Percentiles rank a stretch among this genome's conserved stretches.
Evolutionary conservation across 2,329 filamentous ascomycete genomes (phyloP).

Genomic region (Colletotrichum kahawae): DNA sequence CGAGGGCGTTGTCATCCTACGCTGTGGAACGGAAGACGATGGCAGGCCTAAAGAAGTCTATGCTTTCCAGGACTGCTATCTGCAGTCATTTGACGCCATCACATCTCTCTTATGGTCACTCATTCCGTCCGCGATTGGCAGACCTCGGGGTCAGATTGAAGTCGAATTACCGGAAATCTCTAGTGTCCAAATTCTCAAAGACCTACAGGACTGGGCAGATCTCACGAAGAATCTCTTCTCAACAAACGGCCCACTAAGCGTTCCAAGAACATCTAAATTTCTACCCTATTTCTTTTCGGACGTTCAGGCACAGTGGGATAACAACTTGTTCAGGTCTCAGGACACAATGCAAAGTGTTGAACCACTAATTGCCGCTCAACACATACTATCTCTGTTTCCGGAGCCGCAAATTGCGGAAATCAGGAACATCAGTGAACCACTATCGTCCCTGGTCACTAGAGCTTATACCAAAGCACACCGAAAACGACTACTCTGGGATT

Average conservation of each 20-base stretch:
- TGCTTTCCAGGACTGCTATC: not conserved
- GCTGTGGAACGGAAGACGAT: not conserved
- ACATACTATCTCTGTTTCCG: not conserved
- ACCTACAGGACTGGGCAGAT: not conserved
- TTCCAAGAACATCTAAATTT: too few relatives aligned
- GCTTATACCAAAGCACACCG: not conserved
- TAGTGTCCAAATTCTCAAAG: not conserved
- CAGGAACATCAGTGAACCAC: not conserved
- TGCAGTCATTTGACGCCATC: not conserved
- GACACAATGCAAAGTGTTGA: not conserved
- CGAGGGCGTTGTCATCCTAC: not conserved
- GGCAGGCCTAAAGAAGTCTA: not conserved
- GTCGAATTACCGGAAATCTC: not conserved
- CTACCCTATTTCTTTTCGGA: too few relatives aligned
- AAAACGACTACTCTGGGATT: not conserved
- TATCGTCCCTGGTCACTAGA: not conserved
- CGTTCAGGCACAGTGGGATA: not conserved
- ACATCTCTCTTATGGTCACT: not conserved
- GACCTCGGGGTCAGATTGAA: too few relatives aligned
- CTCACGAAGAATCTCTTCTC: not conserved
- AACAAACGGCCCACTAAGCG: not conserved
- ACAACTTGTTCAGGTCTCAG: not conserved
- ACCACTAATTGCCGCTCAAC: not conserved
- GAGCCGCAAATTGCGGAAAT: accelerated
- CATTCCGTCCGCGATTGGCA: not conserved